These are phyloP conservation scores for Beverwykella pulmonaria DNA, from an alignment of 495 filamentous ascomycete genomes.

Conservation along the genomic window DNA sequence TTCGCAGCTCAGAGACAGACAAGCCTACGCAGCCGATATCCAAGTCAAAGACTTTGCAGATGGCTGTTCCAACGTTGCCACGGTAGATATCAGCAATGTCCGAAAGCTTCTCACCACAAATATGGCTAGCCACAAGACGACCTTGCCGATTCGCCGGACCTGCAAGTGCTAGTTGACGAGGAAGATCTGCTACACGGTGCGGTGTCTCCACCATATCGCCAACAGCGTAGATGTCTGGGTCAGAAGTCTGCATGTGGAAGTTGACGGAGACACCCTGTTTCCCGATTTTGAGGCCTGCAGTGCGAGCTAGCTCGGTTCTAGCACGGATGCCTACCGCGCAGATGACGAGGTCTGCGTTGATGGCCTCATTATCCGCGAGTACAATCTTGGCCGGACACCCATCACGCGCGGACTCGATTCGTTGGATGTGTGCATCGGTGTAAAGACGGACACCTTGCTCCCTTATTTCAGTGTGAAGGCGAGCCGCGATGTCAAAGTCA, in stretches of 20 bases:
- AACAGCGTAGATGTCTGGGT: slow-evolving; percentile 46
- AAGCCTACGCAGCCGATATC: slow-evolving; percentile 32
- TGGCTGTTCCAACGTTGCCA: slow-evolving; percentile 22
- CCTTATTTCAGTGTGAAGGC: slow-evolving; percentile 38
- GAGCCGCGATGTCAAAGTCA: slow-evolving; percentile 41
- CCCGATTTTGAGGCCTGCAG: slow-evolving; percentile 36
- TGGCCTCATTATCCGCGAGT: slow-evolving; percentile 1
- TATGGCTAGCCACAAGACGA: slow-evolving; percentile 42
- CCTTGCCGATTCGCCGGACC: slow-evolving; percentile 46
- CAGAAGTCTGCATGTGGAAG: slow-evolving; percentile 42
- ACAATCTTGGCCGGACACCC: neutral
- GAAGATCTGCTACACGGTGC: slow-evolving; percentile 25
- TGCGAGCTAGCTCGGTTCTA: slow-evolving; percentile 32
- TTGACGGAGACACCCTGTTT: slow-evolving; percentile 39
- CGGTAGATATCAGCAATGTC: slow-evolving; percentile 37
- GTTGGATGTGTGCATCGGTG: slow-evolving; percentile 22
- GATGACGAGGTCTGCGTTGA: slow-evolving; percentile 35
- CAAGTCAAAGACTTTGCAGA: no score
- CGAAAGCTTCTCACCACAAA: slow-evolving; percentile 32
- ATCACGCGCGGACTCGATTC: slow-evolving; percentile 20
- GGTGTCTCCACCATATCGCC: slow-evolving; percentile 46
- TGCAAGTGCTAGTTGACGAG: slow-evolving; percentile 37
- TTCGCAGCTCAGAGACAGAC: slow-evolving; percentile 21
- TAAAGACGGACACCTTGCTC: slow-evolving; percentile 34
- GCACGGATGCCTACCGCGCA: slow-evolving; percentile 38